These are phyloP conservation scores for Fusarium graminum DNA, from an alignment of 2,329 filamentous ascomycete species.

Conservation along the genomic window DNA sequence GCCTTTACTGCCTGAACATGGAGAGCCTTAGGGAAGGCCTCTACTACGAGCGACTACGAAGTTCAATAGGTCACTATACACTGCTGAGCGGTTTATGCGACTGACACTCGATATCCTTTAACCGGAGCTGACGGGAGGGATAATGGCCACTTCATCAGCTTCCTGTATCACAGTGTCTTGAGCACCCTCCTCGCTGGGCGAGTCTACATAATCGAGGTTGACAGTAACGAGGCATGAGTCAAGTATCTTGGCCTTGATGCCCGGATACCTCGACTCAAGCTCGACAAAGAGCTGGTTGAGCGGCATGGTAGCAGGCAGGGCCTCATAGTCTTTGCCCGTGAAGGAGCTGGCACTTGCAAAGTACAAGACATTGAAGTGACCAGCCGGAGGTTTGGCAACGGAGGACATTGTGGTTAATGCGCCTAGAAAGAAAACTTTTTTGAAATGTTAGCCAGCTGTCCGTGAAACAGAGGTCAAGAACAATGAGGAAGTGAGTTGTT, in stretches of 20 bases:
- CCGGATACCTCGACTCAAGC: slow-evolving; percentile 77
- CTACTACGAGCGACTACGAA: slow-evolving; percentile 24
- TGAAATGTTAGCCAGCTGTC: slow-evolving; percentile 41
- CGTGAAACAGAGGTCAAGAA: slow-evolving; percentile 4
- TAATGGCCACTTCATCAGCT: slow-evolving; percentile 88
- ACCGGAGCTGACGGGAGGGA: slow-evolving; percentile 89
- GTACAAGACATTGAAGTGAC: slow-evolving; percentile 84
- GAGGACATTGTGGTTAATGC: slow-evolving; percentile 51
- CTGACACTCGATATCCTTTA: slow-evolving; percentile 56
- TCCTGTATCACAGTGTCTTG: slow-evolving; percentile 69
- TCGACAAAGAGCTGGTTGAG: slow-evolving; percentile 72
- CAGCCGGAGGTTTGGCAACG: slow-evolving; percentile 64
- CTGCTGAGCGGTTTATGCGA: slow-evolving; percentile 26
- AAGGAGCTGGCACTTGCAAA: slow-evolving; percentile 81
- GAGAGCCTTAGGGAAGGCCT: slow-evolving; percentile 14
- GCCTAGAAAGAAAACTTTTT: slow-evolving; percentile 23
- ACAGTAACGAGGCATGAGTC: slow-evolving; percentile 81
- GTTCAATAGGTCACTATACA: slow-evolving; percentile 4
- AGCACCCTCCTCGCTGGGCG: slow-evolving; percentile 62
- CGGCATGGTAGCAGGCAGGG: slow-evolving; percentile 74
- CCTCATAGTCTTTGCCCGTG: slow-evolving; percentile 76
- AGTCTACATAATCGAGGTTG: slow-evolving; percentile 84
- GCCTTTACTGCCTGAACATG: slow-evolving; percentile 47
- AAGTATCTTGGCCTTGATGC: slow-evolving; percentile 76
- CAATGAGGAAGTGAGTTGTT: slow-evolving; percentile 41